Conservation (phyloP, 768 basidiomycete genomes). For the Hebeloma cylindrosporum region DNA sequence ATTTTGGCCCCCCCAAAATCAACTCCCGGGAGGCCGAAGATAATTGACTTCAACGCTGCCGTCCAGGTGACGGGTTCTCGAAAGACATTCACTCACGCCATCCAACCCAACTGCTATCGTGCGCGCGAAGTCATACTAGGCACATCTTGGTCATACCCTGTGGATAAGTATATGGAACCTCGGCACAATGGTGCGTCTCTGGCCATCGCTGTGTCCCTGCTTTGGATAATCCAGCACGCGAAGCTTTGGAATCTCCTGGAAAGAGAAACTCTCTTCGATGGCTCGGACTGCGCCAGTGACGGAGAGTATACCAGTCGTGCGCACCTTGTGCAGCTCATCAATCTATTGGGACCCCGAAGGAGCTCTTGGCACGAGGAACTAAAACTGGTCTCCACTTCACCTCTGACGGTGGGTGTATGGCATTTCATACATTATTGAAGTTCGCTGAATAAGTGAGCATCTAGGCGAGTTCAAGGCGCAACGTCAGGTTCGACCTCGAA, state of each 20-base stretch:
- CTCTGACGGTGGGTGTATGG: not conserved
- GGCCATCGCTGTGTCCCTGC: not conserved
- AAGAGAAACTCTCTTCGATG: not conserved
- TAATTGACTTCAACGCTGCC: constrained; percentile 1
- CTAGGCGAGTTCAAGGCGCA: constrained; percentile 1
- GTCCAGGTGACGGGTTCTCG: not conserved
- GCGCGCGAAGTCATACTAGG: constrained; percentile 4
- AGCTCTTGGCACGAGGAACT: not conserved
- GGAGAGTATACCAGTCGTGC: not conserved
- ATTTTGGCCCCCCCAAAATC: constrained; percentile 4
- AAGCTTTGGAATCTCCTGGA: constrained; percentile 7
- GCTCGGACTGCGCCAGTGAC: not conserved
- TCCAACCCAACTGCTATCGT: constrained; percentile 6
- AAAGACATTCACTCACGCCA: not conserved
- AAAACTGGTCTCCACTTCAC: not conserved
- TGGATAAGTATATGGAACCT: constrained; percentile 12
- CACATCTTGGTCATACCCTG: constrained; percentile 5
- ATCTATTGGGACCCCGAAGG: constrained; percentile 2
- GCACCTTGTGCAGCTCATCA: constrained; percentile 8
- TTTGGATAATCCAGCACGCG: not conserved
- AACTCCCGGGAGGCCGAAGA: not conserved
- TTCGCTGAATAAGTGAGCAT: too few species aligned
- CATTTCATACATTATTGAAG: too few species aligned
- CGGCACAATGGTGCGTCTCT: not conserved
- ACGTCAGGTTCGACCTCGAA: too few species aligned